Evolutionary conservation across 495 filamentous ascomycete genomes (phyloP).

Genomic region (Tuber calosporum): DNA sequence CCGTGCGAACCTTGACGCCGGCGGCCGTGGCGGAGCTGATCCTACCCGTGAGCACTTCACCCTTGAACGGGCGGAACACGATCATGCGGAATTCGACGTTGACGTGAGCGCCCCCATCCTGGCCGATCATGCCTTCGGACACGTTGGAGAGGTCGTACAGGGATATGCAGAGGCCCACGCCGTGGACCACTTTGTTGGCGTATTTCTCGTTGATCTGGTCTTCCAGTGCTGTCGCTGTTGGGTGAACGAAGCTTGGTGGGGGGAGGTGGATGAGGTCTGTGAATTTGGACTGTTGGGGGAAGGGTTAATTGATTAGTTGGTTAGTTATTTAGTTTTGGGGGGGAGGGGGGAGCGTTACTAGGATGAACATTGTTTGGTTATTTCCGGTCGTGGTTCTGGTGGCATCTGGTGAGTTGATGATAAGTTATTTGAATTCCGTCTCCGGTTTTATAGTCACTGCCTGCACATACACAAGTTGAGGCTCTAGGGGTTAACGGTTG

Average conservation of each 20-base stretch:
- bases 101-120: conserved; percentile 84
- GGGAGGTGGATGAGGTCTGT: conserved; percentile 85
- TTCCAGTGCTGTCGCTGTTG: conserved; percentile 70
- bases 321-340: neutral
- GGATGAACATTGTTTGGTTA: conserved; percentile 50
- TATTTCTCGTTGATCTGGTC: conserved; percentile 95
- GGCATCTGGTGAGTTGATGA: neutral
- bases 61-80: conserved; percentile 92
- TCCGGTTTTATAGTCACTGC: too few relatives aligned
- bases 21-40: conserved; percentile 63
- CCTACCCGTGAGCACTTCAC: conserved; percentile 74
- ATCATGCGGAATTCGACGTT: conserved; percentile 89
- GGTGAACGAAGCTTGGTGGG: conserved; percentile 75
- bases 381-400: neutral
- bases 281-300: conserved; percentile 53
- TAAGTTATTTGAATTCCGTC: too few relatives aligned
- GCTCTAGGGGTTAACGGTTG: too few relatives aligned
- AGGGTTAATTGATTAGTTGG: neutral
- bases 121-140: conserved; percentile 86
- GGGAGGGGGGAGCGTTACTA: conserved; percentile 41
- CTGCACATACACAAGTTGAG: too few relatives aligned
- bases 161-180: conserved; percentile 84
- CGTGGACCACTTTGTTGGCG: conserved; percentile 69
- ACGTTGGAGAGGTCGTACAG: conserved; percentile 78
- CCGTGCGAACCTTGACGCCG: conserved; percentile 77